Evolutionary conservation across 352 stramenopile genomes (phyloP), one percentile per base, ranked within the genome.

Genomic region (Phytophthora pluvialis): DNA sequence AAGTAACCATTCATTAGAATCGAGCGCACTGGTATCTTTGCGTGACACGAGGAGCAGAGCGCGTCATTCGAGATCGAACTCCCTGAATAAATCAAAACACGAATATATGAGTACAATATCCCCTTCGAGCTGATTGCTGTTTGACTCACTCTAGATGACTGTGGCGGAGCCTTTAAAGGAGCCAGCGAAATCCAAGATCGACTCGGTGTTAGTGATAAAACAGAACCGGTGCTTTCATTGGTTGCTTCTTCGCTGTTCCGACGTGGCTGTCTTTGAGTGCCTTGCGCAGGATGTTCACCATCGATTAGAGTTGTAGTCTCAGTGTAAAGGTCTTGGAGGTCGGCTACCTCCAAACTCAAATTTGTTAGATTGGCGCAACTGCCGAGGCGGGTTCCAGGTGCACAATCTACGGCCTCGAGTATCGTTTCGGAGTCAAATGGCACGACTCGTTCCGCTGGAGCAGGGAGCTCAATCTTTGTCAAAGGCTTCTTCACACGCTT

Each of bases 11-110:
- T 11, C 31, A 26, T 26, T 15, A 49, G 10, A 0, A 7, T 46
- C 5, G n/a, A 47, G 10, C 12, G 18, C 55, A 75, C 66, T 67
- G 51, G 25, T 73, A 75, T 69, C 49, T 62, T 52, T 77, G 70
- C 25, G 45, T 12, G 29, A 72, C 43, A 16, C 60, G 64, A 32
- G 48, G 36, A 50, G 36, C 26, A 45, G 51, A 58, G 4, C 39
- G 39, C 18, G 50, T 40, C 7, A 36, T 6, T 39, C 32, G 25
- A 45, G 33, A 43, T 33, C 55, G 61, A 43, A 25, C 48, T 53
- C 26, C 35, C 64, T 72, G 18, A 25, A 57, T 48, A n/a, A 32
- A 42, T n/a, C 33, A 55, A 15, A 11, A 38, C 10, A 26, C 26
- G 10, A 28, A n/a, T 1, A 31, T n/a, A 47, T 15, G 3, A 54